A percentile compares a stretch with the other conserved stretches of the same genome.
Evolutionary conservation across 495 filamentous ascomycete species (phyloP).

Genomic region (Pyronema domesticum): DNA sequence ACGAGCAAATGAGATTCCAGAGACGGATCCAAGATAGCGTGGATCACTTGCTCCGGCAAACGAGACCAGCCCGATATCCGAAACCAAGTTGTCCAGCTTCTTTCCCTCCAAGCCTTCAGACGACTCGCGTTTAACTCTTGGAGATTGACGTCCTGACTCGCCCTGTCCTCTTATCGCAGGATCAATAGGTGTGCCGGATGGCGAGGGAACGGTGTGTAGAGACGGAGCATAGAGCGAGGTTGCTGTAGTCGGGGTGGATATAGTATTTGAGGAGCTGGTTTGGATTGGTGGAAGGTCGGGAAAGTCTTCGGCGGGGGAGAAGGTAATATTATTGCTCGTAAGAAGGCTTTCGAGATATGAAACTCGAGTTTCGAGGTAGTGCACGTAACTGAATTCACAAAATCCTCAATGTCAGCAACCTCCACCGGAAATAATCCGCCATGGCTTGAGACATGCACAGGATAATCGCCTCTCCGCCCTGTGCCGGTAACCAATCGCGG

Average conservation of each 20-base stretch:
- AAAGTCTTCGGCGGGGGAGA: conserved; percentile 58
- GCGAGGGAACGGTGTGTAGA: conserved; percentile 22
- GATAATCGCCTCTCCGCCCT: not conserved
- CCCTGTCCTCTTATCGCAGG: conserved; percentile 9
- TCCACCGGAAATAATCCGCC: not conserved
- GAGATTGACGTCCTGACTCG: conserved; percentile 4
- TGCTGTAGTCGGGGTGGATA: conserved; percentile 29
- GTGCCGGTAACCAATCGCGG: not conserved
- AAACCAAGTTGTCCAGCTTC: conserved; percentile 49
- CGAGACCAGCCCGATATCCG: conserved; percentile 59
- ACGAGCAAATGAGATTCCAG: conserved; percentile 83
- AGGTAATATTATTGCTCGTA: conserved; percentile 47
- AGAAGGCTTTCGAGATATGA: conserved; percentile 68
- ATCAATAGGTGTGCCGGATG: conserved; percentile 11
- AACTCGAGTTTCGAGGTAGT: conserved; percentile 76
- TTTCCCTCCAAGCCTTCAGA: conserved; percentile 21
- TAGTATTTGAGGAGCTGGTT: conserved; percentile 4
- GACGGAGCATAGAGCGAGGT: conserved; percentile 27
- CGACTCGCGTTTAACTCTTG: conserved; percentile 12
- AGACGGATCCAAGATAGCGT: conserved; percentile 67
- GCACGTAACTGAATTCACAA: conserved; percentile 55
- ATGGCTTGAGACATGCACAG: not conserved
- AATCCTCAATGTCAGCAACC: conserved; percentile 4
- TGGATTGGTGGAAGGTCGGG: conserved; percentile 41
- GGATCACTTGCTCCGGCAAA: conserved; percentile 59